phyloP scores from a whole-genome alignment of 805 yeast genomes.

The Spathaspora gorwiae region DNA sequence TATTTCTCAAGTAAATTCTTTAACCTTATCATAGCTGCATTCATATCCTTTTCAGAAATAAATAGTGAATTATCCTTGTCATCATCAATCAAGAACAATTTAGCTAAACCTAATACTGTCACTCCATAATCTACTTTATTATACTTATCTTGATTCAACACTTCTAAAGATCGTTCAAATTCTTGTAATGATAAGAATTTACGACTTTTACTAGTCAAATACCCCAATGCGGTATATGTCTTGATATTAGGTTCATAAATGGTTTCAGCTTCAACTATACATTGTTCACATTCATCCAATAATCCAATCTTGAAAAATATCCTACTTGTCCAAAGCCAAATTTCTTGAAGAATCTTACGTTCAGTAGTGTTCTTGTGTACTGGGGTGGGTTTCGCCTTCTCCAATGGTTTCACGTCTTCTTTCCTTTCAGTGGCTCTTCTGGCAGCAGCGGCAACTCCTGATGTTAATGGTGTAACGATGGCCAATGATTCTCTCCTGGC shows the following conservation, averaged over 20 bases:
- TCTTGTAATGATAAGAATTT: slow-evolving; percentile 54
- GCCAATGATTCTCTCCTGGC: background rate
- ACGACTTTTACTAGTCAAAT: slow-evolving; percentile 37
- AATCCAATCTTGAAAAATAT: slow-evolving; percentile 56
- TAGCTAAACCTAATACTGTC: slow-evolving; percentile 53
- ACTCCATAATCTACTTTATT: slow-evolving; percentile 39
- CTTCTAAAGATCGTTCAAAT: slow-evolving; percentile 58
- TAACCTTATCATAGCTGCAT: slow-evolving; percentile 58
- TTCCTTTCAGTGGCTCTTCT: background rate
- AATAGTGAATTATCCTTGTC: slow-evolving; percentile 33
- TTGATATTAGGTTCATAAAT: slow-evolving; percentile 41
- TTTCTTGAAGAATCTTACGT: slow-evolving; percentile 44
- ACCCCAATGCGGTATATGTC: slow-evolving; percentile 49
- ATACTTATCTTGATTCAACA: slow-evolving; percentile 21
- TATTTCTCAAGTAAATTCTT: slow-evolving; percentile 40
- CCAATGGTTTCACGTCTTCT: background rate
- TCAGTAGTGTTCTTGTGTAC: slow-evolving; percentile 14
- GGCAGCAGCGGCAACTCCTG: background rate
- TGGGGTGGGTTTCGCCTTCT: background rate
- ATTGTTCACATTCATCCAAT: slow-evolving; percentile 59
- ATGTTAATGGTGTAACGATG: background rate
- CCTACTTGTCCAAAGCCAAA: slow-evolving; percentile 74
- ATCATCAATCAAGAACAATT: slow-evolving; percentile 43
- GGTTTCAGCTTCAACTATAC: slow-evolving; percentile 67
- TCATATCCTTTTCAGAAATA: slow-evolving; percentile 50